These are phyloP conservation scores for Crotalaria pallida DNA, from an alignment of 306 rosid species.

Conservation along the genomic window DNA sequence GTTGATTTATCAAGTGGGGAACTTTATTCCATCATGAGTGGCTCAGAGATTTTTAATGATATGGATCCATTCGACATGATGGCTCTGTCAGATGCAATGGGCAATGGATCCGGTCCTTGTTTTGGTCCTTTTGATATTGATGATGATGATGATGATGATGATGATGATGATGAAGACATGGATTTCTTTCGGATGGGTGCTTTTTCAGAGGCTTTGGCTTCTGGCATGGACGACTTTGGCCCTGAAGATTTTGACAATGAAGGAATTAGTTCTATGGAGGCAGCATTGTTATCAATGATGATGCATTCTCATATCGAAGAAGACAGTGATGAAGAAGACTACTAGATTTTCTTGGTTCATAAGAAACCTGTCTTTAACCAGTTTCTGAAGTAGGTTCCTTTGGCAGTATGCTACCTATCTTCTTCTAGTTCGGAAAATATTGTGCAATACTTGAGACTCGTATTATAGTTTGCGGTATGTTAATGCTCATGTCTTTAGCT, in stretches of 20 bases:
- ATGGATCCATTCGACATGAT: constrained; percentile 31
- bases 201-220: constrained; percentile 23
- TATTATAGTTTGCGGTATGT: neutral
- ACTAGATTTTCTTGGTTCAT: constrained; percentile 16
- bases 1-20: constrained; percentile 31
- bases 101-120: constrained; percentile 26
- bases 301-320: constrained; percentile 34
- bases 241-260: constrained; percentile 25
- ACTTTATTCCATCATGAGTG: constrained; percentile 29
- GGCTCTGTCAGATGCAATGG: constrained; percentile 25
- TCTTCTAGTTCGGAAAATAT: neutral
- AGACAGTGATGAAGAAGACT: constrained; percentile 13
- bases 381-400: constrained; percentile 8
- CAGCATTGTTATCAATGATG: constrained; percentile 31
- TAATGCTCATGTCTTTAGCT: neutral
- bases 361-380: neutral
- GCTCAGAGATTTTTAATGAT: neutral
- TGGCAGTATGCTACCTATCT: neutral
- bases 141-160: constrained; percentile 26
- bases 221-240: constrained; percentile 24
- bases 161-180: constrained; percentile 24
- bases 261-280: constrained; percentile 24
- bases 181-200: constrained; percentile 21
- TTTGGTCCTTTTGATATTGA: constrained; percentile 29
- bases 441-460: neutral